Evolutionary conservation across 805 yeast species (phyloP).

Genomic region (Metschnikowia cubensis): DNA sequence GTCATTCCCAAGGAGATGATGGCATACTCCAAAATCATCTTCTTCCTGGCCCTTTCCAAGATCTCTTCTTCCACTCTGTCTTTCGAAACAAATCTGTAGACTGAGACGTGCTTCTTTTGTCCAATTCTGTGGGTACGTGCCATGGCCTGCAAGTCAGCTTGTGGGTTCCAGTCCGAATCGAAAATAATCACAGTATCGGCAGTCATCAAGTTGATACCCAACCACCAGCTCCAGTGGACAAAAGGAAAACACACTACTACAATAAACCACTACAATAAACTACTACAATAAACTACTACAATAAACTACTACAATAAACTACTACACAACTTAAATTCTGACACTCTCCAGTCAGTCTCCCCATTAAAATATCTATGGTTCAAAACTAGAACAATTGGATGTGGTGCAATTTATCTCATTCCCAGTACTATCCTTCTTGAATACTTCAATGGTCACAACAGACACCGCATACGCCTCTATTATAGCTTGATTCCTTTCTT

Average conservation of each 20-base stretch:
- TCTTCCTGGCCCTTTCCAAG: slow-evolving; percentile 91
- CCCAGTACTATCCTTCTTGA: too few species aligned
- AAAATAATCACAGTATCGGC: slow-evolving; percentile 98
- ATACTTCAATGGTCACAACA: too few species aligned
- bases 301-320: too few species aligned
- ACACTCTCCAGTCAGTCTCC: too few species aligned
- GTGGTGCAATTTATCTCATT: too few species aligned
- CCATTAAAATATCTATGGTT: too few species aligned
- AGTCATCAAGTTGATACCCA: slow-evolving; percentile 97
- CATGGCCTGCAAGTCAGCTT: slow-evolving; percentile 99
- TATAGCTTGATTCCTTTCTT: too few species aligned
- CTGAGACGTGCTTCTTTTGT: slow-evolving; percentile 97
- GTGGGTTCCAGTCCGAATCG: slow-evolving; percentile 99
- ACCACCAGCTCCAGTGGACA: slow-evolving; percentile 98
- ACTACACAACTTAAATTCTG: too few species aligned
- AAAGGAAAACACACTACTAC: slow-evolving; percentile 75
- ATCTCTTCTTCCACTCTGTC: slow-evolving; percentile 98
- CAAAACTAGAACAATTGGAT: too few species aligned
- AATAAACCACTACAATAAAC: too few species aligned
- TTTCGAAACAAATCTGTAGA: slow-evolving; percentile 93
- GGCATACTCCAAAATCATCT: slow-evolving; percentile 98
- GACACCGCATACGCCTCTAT: too few species aligned
- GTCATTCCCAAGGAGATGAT: slow-evolving; percentile 94
- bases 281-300: too few species aligned
- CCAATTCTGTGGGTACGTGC: slow-evolving; percentile 99